Evolutionary conservation across 768 basidiomycete species (phyloP), one percentile per base, ranked within the genome.

Genomic region (Chalciporus pseudorubinellus): DNA sequence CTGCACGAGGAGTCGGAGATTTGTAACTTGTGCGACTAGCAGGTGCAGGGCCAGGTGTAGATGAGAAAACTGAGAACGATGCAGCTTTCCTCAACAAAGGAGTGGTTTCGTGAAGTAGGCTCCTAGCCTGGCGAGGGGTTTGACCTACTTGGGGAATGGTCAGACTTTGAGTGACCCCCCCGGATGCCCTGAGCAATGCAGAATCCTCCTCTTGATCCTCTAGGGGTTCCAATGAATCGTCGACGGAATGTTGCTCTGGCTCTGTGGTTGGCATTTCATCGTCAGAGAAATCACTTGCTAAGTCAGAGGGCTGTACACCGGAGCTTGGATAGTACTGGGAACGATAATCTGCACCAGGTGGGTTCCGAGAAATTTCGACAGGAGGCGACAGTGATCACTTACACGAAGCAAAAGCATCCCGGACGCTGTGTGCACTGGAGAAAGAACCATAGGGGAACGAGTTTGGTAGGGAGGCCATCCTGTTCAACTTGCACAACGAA

Each of bases 241-340:
- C 44, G 20, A 29, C 8, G 14, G 22, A 6, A 21, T 48, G n/a
- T 26, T 36, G 29, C 12, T 29, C 19, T 39, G 36, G 19, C 16
- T 53, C 55, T 6, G 55, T 56, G 13, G 48, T 50, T 29, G 50
- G 19, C 33, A 39, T 19, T 16, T 50, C 48, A 29, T 77, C 73
- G 42, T 78, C 74, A 26, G 71, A 65, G 8, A 69, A 71, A 18
- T 69, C 64, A 47, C 72, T 72, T 16, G 66, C 70, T 7, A 69
- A 61, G 50, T 80, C 77, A 6, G 75, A 71, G 4, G 78, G 72
- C n/a, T 77, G 77, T 21, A 84, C 76, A 28, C 77, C 75, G 8
- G 83, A 81, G 45, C 79, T 80, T 19, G 81, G 82, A 36, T 87
- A 76, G 60, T 79, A 85, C 61, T 88, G 86, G 8, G 85, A 73